A percentile compares a stretch with the other conserved stretches of the same genome.
phyloP scores from a whole-genome alignment of 495 filamentous ascomycete species.

The Penicillium canescens region DNA sequence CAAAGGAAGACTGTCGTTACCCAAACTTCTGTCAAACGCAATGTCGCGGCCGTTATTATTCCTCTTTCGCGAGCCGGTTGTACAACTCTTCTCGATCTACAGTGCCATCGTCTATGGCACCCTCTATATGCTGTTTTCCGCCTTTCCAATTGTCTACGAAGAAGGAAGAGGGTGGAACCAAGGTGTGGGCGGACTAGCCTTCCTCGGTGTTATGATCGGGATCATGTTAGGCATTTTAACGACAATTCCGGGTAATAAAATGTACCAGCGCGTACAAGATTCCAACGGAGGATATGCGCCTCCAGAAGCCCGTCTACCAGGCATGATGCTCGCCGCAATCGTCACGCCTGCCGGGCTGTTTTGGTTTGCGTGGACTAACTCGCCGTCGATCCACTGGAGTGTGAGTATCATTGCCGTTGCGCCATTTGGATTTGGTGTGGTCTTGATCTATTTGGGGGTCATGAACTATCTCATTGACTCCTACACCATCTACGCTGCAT shows the following conservation, averaged over 20 bases:
- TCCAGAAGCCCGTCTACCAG: slow-evolving; percentile 51
- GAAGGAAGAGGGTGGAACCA: slow-evolving; percentile 71
- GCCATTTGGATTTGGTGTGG: slow-evolving; percentile 75
- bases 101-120: slow-evolving; percentile 76
- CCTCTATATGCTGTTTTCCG: slow-evolving; percentile 83
- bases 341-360: slow-evolving; percentile 55
- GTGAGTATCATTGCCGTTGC: slow-evolving; percentile 62
- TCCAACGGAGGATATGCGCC: slow-evolving; percentile 41
- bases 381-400: slow-evolving; percentile 67
- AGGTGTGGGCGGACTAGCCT: slow-evolving; percentile 71
- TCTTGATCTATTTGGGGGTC: slow-evolving; percentile 71
- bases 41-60: slow-evolving; percentile 52
- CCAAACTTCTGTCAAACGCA: slow-evolving; percentile 40
- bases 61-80: slow-evolving; percentile 57
- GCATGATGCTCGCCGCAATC: slow-evolving; percentile 41
- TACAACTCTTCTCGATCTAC: slow-evolving; percentile 66
- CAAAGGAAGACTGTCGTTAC: slow-evolving; percentile 33
- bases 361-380: slow-evolving; percentile 71
- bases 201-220: slow-evolving; percentile 78
- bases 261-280: slow-evolving; percentile 36
- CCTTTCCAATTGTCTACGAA: slow-evolving; percentile 77
- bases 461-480: slow-evolving; percentile 80
- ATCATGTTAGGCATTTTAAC: slow-evolving; percentile 67
- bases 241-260: slow-evolving; percentile 49
- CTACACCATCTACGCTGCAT: slow-evolving; percentile 80